Conservation (phyloP, 768 basidiomycete genomes). For the Auricularia sp. region DNA sequence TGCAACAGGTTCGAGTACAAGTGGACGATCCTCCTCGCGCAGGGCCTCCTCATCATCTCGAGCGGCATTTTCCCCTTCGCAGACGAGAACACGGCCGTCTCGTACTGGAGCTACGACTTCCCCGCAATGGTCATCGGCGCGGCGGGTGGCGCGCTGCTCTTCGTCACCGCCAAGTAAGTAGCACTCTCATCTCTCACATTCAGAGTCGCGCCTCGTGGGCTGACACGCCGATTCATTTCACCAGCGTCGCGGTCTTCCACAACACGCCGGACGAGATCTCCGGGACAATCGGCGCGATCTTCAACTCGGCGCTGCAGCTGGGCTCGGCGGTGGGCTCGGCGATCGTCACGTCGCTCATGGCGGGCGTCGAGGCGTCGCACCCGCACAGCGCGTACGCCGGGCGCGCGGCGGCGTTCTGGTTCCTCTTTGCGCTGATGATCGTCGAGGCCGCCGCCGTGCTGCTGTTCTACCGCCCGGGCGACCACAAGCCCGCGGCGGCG, state of each 20-base stretch:
- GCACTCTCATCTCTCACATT: background rate
- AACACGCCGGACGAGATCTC: constrained; percentile 38
- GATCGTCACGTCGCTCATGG: constrained; percentile 38
- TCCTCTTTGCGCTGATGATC: constrained; percentile 28
- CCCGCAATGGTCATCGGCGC: constrained; percentile 42
- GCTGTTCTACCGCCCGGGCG: constrained; percentile 19
- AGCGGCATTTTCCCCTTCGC: constrained; percentile 35
- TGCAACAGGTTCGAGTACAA: constrained; percentile 20
- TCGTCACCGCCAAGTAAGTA: constrained; percentile 39
- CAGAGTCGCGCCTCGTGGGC: background rate
- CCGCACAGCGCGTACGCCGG: constrained; percentile 27
- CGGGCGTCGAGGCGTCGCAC: constrained; percentile 22
- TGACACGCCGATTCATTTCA: background rate
- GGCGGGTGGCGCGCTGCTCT: constrained; percentile 36
- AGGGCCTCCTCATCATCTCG: constrained; percentile 27
- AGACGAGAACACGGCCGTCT: constrained; percentile 22
- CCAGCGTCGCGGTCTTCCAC: constrained; percentile 42
- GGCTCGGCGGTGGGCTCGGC: constrained; percentile 44
- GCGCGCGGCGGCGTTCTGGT: constrained; percentile 33
- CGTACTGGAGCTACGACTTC: constrained; percentile 39
- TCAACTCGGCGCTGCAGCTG: constrained; percentile 44
- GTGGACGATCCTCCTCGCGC: constrained; percentile 36
- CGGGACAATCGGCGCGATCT: constrained; percentile 47
- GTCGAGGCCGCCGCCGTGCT: constrained; percentile 24
- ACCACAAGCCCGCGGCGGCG: background rate